Evolutionary conservation across 2,329 filamentous ascomycete genomes (phyloP), one percentile per base, ranked within the genome.

Genomic region (Penicillium sp.): DNA sequence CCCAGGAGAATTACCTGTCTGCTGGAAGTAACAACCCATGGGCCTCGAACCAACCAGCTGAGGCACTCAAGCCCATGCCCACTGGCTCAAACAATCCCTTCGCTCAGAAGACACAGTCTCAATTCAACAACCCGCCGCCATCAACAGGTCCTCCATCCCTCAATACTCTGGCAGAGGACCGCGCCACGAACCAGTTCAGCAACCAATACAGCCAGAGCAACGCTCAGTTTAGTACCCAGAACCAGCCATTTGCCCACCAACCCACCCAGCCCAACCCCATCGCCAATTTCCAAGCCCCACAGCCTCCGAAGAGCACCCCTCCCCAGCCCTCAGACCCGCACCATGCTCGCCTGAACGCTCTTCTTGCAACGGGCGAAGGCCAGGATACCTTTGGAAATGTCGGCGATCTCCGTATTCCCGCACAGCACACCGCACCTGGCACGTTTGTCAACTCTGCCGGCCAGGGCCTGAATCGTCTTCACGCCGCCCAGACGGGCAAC

Each of bases 71-170:
- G 64, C 86, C 89, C 4, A 86, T 89, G 64, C 85, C 87, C 3
- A 98, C 93, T 2, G 93, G 93, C 39, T 97, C 93, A 13, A 98
- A 98, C 75, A 98, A 98, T 66, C 93, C 93, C 2, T 98, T 98
- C 64, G 91, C 93, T 22, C 77, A 80, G 49, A 74, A 78, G 47
- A 72, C 79, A 56, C 72, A 84, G 75, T 62, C 81, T 73, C 64
- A 83, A 73, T 65, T 77, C 42, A 57, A 74, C 37, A 49, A 36
- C 28, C 53, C 49, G 37, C 67, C 59, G 50, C 77, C 77, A 36
- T 66, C 74, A 16, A 75, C 77, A 23, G 75, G 80, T 6, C 81
- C 86, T 49, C 84, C 88, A 10, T 82, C 84, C 2, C 78, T 97
- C 41, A 81, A 82, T 58, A 82, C 84, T 3, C 75, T 96, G 13